Percentiles rank a stretch among this genome's conserved stretches.
Evolutionary conservation across 2,329 filamentous ascomycete genomes (phyloP).

Genomic region (Fusarium sp.): DNA sequence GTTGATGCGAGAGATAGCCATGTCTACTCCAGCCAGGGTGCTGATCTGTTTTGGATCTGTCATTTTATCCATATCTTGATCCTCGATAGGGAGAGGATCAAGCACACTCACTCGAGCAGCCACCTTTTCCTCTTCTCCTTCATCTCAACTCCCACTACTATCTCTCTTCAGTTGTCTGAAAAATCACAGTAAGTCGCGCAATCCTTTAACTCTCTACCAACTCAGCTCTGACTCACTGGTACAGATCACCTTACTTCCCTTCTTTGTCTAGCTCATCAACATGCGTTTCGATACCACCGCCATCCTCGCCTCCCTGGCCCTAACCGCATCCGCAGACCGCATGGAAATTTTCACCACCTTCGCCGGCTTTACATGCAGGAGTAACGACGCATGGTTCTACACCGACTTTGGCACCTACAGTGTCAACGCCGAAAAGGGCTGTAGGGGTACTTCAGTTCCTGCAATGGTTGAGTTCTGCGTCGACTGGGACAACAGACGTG

Average conservation of each 20-base stretch:
- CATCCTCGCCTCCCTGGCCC: neutral
- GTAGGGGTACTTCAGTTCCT: neutral
- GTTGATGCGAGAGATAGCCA: neutral
- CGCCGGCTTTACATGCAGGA: neutral
- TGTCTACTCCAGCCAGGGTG: neutral
- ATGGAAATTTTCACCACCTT: neutral
- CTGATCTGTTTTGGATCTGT: neutral
- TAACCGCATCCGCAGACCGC: neutral
- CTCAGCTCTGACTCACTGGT: neutral
- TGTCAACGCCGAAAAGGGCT: neutral
- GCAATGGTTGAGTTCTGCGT: neutral
- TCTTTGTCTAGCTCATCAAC: neutral
- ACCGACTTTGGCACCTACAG: neutral
- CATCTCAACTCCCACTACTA: neutral
- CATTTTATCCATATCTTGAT: neutral
- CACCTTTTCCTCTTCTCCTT: fast-evolving
- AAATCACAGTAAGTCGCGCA: neutral
- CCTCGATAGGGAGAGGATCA: neutral
- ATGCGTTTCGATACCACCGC: neutral
- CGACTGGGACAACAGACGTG: neutral
- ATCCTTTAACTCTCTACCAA: no score
- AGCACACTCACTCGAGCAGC: neutral
- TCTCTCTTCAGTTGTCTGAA: fast-evolving
- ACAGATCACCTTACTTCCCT: no score
- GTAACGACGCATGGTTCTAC: neutral